phyloP scores from a whole-genome alignment of 371 early-diverging fungal species.

The Encephalitozoon intestinalis region DNA sequence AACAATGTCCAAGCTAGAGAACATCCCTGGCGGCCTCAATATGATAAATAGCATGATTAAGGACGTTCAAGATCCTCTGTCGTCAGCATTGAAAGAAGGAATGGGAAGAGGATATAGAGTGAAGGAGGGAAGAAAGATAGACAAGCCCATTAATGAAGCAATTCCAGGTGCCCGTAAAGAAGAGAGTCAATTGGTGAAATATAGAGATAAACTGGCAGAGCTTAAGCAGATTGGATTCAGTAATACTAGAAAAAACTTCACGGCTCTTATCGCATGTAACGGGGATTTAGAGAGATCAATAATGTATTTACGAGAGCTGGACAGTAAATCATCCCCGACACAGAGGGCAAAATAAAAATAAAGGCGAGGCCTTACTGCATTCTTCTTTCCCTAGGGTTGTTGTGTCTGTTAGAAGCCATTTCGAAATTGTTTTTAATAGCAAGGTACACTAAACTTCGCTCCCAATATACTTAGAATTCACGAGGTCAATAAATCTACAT shows the following conservation, averaged over 20 bases:
- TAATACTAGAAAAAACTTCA: conserved; percentile 67
- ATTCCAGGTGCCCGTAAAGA: conserved; percentile 45
- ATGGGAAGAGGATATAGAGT: conserved; percentile 4
- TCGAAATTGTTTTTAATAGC: background rate
- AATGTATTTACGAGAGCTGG: conserved; percentile 16
- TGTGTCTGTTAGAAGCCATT: too few relatives aligned
- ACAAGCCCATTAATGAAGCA: background rate
- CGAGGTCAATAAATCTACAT: conserved; percentile 41
- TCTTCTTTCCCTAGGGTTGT: background rate
- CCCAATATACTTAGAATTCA: conserved; percentile 56
- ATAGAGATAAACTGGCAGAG: conserved; percentile 66
- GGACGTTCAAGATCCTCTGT: conserved; percentile 56
- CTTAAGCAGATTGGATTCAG: conserved; percentile 74
- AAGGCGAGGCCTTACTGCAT: background rate
- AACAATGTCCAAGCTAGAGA: conserved; percentile 61
- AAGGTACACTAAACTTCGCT: background rate
- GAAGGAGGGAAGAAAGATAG: conserved; percentile 43
- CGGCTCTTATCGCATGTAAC: conserved; percentile 67
- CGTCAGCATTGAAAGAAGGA: background rate
- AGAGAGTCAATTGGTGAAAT: conserved; percentile 58
- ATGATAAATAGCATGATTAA: conserved; percentile 59
- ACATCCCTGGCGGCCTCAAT: conserved; percentile 61
- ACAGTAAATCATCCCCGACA: background rate
- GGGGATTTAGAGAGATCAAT: conserved; percentile 65
- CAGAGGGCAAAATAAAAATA: background rate